Evolutionary conservation across 345 rosid genomes (phyloP).

Genomic region (Anastatica hierochuntica): DNA sequence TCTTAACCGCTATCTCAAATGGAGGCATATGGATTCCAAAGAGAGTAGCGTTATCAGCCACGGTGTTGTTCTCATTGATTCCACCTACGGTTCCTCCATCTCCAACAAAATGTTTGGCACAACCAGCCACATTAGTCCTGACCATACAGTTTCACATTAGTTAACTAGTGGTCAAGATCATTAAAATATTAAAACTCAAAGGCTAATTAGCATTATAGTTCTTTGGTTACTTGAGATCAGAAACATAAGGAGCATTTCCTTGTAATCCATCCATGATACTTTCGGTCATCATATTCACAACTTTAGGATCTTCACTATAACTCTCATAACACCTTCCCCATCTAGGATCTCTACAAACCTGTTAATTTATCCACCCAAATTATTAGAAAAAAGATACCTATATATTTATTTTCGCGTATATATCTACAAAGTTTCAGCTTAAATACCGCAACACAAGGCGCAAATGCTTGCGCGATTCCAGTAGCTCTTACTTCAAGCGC

Average conservation of each 20-base stretch:
- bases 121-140: constrained; percentile 79
- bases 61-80: constrained; percentile 63
- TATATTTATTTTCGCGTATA: too few relatives aligned
- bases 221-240: constrained; percentile 18
- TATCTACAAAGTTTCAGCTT: too few relatives aligned
- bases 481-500: constrained; percentile 89
- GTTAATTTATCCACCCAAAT: not conserved
- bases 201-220: too few relatives aligned
- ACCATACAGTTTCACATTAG: constrained; percentile 1
- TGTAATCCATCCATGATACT: constrained; percentile 68
- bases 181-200: too few relatives aligned
- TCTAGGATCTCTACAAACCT: constrained; percentile 96
- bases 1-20: constrained; percentile 54
- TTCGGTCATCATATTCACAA: constrained; percentile 69
- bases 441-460: constrained; percentile 89
- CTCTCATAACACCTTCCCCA: constrained; percentile 98
- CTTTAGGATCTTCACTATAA: constrained; percentile 64
- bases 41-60: constrained; percentile 43
- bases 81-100: constrained; percentile 86
- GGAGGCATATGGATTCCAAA: constrained; percentile 68
- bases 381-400: too few relatives aligned
- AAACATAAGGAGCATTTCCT: constrained; percentile 61
- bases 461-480: constrained; percentile 66
- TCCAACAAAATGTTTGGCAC: constrained; percentile 89
- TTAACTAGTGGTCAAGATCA: not conserved